Evolutionary conservation across 2,329 filamentous ascomycete genomes (phyloP).

Genomic region (Aspergillus ustus): DNA sequence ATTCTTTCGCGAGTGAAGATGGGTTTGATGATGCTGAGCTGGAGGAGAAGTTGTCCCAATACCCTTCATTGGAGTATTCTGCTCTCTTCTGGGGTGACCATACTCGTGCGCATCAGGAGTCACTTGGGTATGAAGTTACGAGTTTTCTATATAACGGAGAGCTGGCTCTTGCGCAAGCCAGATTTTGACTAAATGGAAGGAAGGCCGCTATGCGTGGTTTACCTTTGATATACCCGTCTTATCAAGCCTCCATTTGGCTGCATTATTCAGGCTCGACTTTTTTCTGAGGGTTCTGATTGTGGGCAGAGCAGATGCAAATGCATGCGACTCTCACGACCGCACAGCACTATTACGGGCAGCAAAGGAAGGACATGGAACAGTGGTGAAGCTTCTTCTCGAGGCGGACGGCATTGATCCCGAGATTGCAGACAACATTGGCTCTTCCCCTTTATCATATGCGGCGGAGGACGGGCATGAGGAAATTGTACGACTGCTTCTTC

Average conservation of each 20-base stretch:
- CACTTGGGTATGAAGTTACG: neutral
- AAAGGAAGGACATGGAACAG: neutral
- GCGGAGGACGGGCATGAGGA: neutral
- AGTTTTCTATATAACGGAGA: neutral
- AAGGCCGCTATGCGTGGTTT: no score
- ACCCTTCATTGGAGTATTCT: neutral
- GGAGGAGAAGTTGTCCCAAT: neutral
- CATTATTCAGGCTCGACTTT: neutral
- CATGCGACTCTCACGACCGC: neutral
- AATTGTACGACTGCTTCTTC: neutral
- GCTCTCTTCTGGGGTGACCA: neutral
- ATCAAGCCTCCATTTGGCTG: neutral
- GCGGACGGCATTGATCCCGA: neutral
- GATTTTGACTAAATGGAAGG: no score
- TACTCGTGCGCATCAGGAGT: neutral
- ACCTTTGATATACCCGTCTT: no score
- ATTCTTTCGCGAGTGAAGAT: neutral
- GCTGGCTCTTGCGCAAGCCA: no score
- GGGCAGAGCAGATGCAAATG: neutral
- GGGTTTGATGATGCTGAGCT: neutral
- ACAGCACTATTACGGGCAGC: conserved; percentile 4
- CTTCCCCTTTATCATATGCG: neutral
- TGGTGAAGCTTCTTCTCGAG: neutral
- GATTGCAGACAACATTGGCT: neutral
- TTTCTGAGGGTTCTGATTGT: neutral